Evolutionary conservation across 192 early-diverging fungal species (phyloP).

Genomic region (Backusella parvicylindrica): DNA sequence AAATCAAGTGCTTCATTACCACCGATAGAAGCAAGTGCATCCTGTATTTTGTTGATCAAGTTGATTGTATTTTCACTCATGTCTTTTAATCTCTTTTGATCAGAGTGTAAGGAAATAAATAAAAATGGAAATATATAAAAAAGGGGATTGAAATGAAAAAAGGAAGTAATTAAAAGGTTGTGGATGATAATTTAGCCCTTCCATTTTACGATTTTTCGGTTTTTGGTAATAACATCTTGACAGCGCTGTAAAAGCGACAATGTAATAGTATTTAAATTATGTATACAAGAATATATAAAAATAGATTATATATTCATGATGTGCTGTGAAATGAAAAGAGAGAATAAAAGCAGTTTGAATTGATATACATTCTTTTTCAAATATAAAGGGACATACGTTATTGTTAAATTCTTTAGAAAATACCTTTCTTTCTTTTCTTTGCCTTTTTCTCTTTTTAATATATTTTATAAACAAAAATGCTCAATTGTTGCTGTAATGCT

Average conservation of each 20-base stretch:
- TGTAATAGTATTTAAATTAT: too few species aligned
- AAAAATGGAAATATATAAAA: not conserved
- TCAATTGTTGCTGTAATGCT: not conserved
- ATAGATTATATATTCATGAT: not conserved
- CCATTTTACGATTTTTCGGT: too few species aligned
- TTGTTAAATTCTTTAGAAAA: slow-evolving; percentile 3
- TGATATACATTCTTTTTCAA: slow-evolving; percentile 3
- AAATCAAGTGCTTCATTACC: slow-evolving; percentile 65
- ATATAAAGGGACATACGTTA: not conserved
- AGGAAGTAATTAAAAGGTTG: not conserved
- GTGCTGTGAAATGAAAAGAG: not conserved
- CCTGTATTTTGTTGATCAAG: slow-evolving; percentile 73
- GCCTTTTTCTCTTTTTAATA: not conserved
- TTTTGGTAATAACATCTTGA: too few species aligned
- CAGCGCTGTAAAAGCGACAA: too few species aligned
- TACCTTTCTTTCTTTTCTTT: not conserved
- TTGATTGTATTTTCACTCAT: slow-evolving; percentile 72
- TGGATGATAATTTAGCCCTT: not conserved
- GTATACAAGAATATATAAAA: too few species aligned
- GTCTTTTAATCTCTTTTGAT: not conserved
- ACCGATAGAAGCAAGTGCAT: slow-evolving; percentile 73
- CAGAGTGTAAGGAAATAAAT: slow-evolving; percentile 3
- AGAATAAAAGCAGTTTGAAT: not conserved
- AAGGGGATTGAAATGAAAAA: not conserved
- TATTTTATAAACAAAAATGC: not conserved